Conservation (phyloP, 192 early-diverging fungal species). For the Endogone sp. region DNA sequence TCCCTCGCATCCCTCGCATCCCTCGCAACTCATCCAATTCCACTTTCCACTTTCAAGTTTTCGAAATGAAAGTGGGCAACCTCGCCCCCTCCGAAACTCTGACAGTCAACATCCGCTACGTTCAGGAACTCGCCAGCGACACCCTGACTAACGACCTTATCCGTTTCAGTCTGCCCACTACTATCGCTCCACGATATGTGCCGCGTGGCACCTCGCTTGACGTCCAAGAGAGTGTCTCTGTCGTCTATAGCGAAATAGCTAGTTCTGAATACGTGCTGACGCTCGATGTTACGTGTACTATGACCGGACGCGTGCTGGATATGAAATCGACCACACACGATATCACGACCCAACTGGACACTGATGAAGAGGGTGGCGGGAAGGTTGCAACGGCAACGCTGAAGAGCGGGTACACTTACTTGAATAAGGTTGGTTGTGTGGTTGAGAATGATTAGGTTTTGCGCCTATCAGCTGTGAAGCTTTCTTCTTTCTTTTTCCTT, state of each 20-base stretch:
- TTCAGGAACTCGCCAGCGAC: conserved; percentile 43
- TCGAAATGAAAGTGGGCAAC: conserved; percentile 34
- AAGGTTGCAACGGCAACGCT: not conserved
- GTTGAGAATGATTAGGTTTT: not conserved
- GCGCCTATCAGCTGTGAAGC: conserved; percentile 9
- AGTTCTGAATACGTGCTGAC: conserved; percentile 1
- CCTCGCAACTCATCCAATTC: not conserved
- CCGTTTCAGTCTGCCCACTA: conserved; percentile 41
- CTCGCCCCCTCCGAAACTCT: conserved; percentile 28
- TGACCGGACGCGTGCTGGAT: conserved; percentile 23
- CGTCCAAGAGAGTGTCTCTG: not conserved
- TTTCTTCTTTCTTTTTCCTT: no score
- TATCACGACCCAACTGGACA: conserved; percentile 21
- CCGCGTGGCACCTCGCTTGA: not conserved
- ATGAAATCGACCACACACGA: conserved; percentile 46
- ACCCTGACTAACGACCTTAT: conserved; percentile 34
- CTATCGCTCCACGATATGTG: conserved; percentile 32
- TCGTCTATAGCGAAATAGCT: not conserved
- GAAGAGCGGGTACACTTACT: not conserved
- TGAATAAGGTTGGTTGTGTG: not conserved
- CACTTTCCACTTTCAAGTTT: not conserved
- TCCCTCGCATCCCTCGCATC: not conserved
- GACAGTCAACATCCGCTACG: conserved; percentile 39
- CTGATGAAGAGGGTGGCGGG: conserved; percentile 3
- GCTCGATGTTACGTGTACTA: conserved; percentile 19